Conservation (phyloP, 768 basidiomycete genomes). For the Cystobasidium tubakii region DNA sequence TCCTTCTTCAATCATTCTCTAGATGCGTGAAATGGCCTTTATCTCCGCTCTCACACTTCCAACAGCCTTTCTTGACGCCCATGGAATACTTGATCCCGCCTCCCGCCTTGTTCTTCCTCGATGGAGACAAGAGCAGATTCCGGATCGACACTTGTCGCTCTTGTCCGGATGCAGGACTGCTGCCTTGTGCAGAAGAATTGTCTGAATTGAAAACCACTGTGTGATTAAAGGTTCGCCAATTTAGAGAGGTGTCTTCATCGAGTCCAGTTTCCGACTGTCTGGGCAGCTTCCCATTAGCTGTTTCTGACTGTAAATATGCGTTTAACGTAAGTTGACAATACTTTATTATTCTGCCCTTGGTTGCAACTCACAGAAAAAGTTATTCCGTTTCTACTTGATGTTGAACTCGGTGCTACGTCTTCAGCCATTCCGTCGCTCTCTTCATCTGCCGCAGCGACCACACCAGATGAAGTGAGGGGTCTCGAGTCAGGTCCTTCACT, state of each 20-base stretch:
- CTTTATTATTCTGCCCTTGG: too few relatives aligned
- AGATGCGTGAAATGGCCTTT: slow-evolving; percentile 18
- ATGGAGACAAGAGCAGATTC: background rate
- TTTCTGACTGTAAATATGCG: too few relatives aligned
- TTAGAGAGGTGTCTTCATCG: too few relatives aligned
- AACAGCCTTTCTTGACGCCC: slow-evolving; percentile 27
- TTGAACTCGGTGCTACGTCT: background rate
- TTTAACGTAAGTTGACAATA: too few relatives aligned
- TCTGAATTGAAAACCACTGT: too few relatives aligned
- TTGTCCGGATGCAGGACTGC: background rate
- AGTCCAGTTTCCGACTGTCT: too few relatives aligned
- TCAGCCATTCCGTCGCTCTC: background rate
- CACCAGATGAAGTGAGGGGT: background rate
- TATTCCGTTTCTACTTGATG: too few relatives aligned
- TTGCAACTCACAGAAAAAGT: too few relatives aligned
- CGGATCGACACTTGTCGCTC: background rate
- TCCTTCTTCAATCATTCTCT: background rate
- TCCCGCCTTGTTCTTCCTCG: background rate
- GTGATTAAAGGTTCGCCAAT: too few relatives aligned
- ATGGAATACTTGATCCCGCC: background rate
- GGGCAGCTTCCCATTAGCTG: too few relatives aligned
- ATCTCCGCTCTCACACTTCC: slow-evolving; percentile 5
- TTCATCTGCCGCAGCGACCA: background rate
- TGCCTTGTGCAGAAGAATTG: too few relatives aligned
- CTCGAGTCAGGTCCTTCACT: background rate